phyloP scores from a whole-genome alignment of 2,329 filamentous ascomycete species.

The Penicillium sp. region DNA sequence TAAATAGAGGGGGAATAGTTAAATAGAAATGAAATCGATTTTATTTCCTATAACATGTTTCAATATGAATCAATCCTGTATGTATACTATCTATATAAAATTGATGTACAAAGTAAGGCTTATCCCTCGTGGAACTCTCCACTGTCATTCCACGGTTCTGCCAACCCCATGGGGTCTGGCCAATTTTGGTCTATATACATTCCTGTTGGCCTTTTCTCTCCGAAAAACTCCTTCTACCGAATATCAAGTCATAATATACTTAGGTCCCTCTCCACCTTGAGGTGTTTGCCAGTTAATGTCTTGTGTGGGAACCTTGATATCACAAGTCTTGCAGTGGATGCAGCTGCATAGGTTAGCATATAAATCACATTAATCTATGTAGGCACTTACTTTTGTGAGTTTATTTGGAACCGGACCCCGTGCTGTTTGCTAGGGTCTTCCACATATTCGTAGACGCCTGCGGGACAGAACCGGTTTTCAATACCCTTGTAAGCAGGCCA shows the following conservation, averaged over 20 bases:
- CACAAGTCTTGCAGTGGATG: slow-evolving; percentile 99
- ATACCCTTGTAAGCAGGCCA: slow-evolving; percentile 88
- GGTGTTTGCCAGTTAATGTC: slow-evolving; percentile 98
- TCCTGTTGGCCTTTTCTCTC: not conserved
- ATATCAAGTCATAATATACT: slow-evolving; percentile 59
- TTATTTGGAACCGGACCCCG: slow-evolving; percentile 96
- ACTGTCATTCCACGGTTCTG: slow-evolving; percentile 28
- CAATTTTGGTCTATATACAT: slow-evolving; percentile 15
- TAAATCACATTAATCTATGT: not conserved
- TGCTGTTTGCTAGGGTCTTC: slow-evolving; percentile 84
- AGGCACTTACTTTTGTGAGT: slow-evolving; percentile 82
- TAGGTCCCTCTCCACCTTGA: slow-evolving; percentile 77
- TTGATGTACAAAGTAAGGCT: not conserved
- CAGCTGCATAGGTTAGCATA: slow-evolving; percentile 59
- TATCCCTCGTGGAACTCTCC: slow-evolving; percentile 22
- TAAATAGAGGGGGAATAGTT: not conserved
- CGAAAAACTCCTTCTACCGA: not conserved
- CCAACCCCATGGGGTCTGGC: slow-evolving; percentile 12
- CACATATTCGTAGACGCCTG: slow-evolving; percentile 96
- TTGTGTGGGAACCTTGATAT: slow-evolving; percentile 95
- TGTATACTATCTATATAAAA: too few species aligned
- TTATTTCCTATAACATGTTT: too few species aligned
- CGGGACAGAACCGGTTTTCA: slow-evolving; percentile 95
- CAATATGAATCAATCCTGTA: too few species aligned
- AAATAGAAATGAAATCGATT: too few species aligned